Evolutionary conservation across 2,329 filamentous ascomycete species (phyloP).

Genomic region (Zymoseptoria ardabiliae): DNA sequence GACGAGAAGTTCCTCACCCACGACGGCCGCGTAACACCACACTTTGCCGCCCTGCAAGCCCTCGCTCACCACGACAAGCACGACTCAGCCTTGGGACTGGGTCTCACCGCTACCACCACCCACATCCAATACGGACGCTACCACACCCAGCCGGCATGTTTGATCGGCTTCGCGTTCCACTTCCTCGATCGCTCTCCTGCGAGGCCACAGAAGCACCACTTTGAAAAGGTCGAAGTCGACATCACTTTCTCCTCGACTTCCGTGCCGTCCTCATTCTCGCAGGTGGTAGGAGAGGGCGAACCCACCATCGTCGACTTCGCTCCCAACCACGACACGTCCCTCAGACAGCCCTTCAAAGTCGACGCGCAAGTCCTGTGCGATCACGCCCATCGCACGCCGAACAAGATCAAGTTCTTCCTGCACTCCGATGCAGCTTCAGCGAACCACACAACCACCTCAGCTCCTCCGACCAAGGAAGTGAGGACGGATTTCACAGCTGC

Average conservation of each 20-base stretch:
- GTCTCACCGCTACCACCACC: constrained; percentile 7
- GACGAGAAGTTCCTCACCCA: constrained; percentile 13
- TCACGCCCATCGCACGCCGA: constrained; percentile 1
- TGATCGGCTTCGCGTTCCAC: constrained; percentile 10
- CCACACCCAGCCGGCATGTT: constrained; percentile 5
- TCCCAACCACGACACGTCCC: constrained; percentile 7
- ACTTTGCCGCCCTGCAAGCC: constrained; percentile 2
- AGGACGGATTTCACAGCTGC: constrained; percentile 8
- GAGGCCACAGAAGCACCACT: constrained; percentile 1
- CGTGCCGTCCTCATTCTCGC: neutral
- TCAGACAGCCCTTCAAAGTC: neutral
- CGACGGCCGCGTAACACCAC: constrained; percentile 5
- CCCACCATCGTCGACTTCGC: constrained; percentile 8
- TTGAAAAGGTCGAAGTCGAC: constrained; percentile 10
- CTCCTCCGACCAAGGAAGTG: neutral
- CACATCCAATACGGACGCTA: constrained; percentile 10
- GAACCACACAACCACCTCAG: neutral
- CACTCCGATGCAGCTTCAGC: constrained; percentile 1
- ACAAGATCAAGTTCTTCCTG: constrained; percentile 7
- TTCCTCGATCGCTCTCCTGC: constrained; percentile 1
- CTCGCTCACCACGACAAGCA: constrained; percentile 7
- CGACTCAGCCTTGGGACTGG: neutral
- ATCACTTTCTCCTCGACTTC: constrained; percentile 2
- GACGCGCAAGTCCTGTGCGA: constrained; percentile 3
- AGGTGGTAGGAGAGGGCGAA: neutral